Base-by-base conservation (phyloP, 148 eudicot species). In the Dysphania ambrosioides region DNA sequence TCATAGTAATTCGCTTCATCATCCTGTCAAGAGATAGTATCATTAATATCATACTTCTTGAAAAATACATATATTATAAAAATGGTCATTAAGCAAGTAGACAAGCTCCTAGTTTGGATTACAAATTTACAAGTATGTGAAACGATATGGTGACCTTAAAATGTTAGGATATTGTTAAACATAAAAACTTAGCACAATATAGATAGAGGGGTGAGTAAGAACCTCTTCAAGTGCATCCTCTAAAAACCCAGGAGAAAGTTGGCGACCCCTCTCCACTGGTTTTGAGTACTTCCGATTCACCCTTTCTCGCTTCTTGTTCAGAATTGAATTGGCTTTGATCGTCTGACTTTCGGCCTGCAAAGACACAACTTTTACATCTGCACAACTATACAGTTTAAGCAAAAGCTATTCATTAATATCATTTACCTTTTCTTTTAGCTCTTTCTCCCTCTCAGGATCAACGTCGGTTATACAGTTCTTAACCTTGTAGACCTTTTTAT, bases 361-460 rank as follows among this genome's bases (percentile, higher is more conserved):
- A 82, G 36, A 42, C 53, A 74, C 58, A 71, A 21, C 26, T 13
- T 59, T 58, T 49, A 71, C 31, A 78, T 31, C 63, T 34, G 23
- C 40, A 40, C 61, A 49, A 47, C 66, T 42, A 49, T 73, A 47
- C 15, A 68, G n/a, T n/a, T n/a, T n/a, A n/a, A n/a, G n/a, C n/a
- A n/a, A n/a, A n/a, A 71, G 21, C 44, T 66, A 10, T 36, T 41
- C 41, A 27, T 32, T 56, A 13, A 49, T 42, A 38, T 29, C 27
- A 42, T 15, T 79, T 88, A 92, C 97, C 92, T 72, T 90, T 75
- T 91, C 97, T 62, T 87, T 92, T 79, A 88, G 96, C 74, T 96
- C 99, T 78, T 92, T 92, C 85, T 92, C 97, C 85, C 88, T 96
- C 90, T 96, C 99, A 68, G 99, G 99, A 75, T 96, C 99, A 64